These are phyloP conservation scores for Xanthoconium stramineum DNA, from an alignment of 768 basidiomycete genomes.

Conservation along the genomic window DNA sequence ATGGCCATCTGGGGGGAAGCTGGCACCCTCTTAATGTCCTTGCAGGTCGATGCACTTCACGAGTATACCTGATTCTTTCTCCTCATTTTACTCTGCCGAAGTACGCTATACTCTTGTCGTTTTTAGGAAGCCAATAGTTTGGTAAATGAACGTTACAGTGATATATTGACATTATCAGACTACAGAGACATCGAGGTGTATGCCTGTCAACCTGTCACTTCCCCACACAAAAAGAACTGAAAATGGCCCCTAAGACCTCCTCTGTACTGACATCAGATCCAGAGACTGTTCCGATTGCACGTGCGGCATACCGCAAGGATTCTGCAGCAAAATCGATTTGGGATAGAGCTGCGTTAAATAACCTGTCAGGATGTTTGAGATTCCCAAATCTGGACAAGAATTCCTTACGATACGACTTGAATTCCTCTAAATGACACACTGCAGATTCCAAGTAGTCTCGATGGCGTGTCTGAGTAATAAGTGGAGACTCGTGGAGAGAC, in stretches of 20 bases:
- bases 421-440: constrained; percentile 35
- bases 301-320: constrained; percentile 82
- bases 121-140: not conserved
- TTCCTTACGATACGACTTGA: constrained; percentile 29
- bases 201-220: constrained; percentile 42
- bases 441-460: constrained; percentile 71
- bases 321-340: constrained; percentile 84
- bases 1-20: constrained; percentile 11
- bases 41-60: not conserved
- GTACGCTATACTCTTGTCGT: not conserved
- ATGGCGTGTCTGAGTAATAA: constrained; percentile 81
- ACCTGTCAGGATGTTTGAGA: not conserved
- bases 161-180: constrained; percentile 1
- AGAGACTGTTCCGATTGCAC: constrained; percentile 80
- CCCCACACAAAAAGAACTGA: constrained; percentile 87
- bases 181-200: not conserved
- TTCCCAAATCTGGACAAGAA: not conserved
- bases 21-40: not conserved
- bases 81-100: not conserved
- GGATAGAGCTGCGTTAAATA: constrained; percentile 43
- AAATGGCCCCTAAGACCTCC: constrained; percentile 79
- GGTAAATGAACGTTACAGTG: not conserved
- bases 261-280: constrained; percentile 73
- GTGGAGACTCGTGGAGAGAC: constrained; percentile 37
- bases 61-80: constrained; percentile 8